phyloP scores from a whole-genome alignment of 441 rosid species.

The Metrosideros polymorpha region DNA sequence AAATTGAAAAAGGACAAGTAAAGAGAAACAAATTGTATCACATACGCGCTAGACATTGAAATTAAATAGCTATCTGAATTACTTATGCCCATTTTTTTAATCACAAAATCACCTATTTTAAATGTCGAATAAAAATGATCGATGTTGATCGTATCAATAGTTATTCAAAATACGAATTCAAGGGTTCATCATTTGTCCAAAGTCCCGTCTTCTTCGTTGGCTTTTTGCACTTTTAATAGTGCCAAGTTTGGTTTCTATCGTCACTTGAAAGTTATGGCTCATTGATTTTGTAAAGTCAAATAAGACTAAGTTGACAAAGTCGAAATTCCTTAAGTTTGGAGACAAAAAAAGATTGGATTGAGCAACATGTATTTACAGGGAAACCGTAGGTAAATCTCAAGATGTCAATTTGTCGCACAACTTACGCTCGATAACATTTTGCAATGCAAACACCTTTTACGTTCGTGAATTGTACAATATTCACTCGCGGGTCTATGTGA shows the following conservation, averaged over 20 bases:
- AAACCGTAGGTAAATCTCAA: background rate
- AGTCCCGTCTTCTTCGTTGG: background rate
- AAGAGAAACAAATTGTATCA: background rate
- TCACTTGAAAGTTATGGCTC: background rate
- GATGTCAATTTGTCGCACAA: background rate
- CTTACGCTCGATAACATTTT: background rate
- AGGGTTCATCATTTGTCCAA: background rate
- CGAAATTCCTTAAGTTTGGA: no score
- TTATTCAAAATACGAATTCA: background rate
- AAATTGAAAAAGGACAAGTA: background rate
- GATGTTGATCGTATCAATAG: background rate
- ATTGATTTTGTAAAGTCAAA: background rate
- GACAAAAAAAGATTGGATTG: background rate
- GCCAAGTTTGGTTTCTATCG: fast-evolving
- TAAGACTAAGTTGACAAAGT: background rate
- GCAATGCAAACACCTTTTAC: background rate
- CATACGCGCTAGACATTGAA: background rate
- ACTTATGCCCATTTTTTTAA: background rate
- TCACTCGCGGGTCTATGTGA: background rate
- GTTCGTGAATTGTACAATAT: background rate
- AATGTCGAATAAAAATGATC: background rate
- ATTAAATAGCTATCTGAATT: background rate
- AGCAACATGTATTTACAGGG: no score
- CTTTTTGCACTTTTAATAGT: background rate
- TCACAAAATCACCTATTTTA: background rate